phyloP scores from a whole-genome alignment of 768 basidiomycete genomes.

The Collybia nuda region DNA sequence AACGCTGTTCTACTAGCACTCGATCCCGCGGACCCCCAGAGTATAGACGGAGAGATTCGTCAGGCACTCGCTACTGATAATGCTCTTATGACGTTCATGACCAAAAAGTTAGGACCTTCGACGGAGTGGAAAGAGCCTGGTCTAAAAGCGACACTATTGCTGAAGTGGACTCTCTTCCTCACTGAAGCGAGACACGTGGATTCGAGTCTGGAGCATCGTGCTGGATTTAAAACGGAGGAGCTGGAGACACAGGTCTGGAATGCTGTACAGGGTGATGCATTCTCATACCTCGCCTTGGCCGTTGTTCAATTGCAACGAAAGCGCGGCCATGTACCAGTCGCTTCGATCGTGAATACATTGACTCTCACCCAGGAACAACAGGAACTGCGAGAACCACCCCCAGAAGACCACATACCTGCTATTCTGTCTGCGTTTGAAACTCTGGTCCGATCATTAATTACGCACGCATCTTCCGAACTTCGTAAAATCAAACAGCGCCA shows the following conservation, averaged over 20 bases:
- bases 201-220: constrained; percentile 57
- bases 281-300: constrained; percentile 65
- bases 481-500: constrained; percentile 88
- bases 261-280: constrained; percentile 82
- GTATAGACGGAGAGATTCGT: constrained; percentile 43
- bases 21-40: constrained; percentile 60
- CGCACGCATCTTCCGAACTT: constrained; percentile 76
- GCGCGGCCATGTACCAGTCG: constrained; percentile 30
- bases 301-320: constrained; percentile 57
- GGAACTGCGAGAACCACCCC: constrained; percentile 43
- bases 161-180: constrained; percentile 88
- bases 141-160: constrained; percentile 69
- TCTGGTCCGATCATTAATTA: constrained; percentile 69
- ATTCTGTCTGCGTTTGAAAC: constrained; percentile 69
- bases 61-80: constrained; percentile 46
- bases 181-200: constrained; percentile 74
- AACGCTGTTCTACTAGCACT: constrained; percentile 63
- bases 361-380: constrained; percentile 37
- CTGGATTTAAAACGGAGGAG: constrained; percentile 73
- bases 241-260: constrained; percentile 81
- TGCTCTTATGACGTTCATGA: constrained; percentile 56
- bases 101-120: constrained; percentile 47
- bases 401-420: constrained; percentile 50
- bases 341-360: constrained; percentile 33
- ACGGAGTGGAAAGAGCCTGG: constrained; percentile 69